Conservation (phyloP, 495 filamentous ascomycete species). For the Tuber umbilicatum region DNA sequence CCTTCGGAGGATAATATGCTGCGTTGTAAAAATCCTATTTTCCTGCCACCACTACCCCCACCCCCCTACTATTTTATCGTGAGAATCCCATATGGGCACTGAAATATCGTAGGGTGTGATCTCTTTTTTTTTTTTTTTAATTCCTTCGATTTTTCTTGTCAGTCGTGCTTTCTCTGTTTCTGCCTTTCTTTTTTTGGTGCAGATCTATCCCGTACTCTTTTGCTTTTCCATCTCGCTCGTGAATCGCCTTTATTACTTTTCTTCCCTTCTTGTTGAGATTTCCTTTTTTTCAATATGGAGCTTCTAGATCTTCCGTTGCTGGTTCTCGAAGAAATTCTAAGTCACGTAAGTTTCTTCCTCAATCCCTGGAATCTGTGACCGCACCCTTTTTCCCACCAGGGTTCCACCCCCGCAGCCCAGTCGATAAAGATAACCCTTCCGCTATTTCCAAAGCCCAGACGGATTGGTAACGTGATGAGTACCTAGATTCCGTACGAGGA, state of each 20-base stretch:
- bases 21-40: not conserved
- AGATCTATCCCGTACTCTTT: not conserved
- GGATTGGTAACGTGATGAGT: not conserved
- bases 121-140: not conserved
- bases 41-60: not conserved
- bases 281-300: not conserved
- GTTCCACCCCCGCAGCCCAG: not conserved
- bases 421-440: not conserved
- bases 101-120: conserved; percentile 1
- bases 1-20: not conserved
- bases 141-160: not conserved
- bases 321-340: not conserved
- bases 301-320: not conserved
- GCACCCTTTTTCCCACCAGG: not conserved
- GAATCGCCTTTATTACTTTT: not conserved
- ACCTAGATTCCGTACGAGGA: not conserved
- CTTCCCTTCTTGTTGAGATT: not conserved
- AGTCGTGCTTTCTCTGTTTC: not conserved
- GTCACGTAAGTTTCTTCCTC: not conserved
- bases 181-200: not conserved
- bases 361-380: not conserved
- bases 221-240: not conserved
- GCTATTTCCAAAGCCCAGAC: not conserved
- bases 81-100: not conserved
- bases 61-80: not conserved